A percentile compares a stretch with the other conserved stretches of the same genome.
phyloP scores from a whole-genome alignment of 2,329 filamentous ascomycete species.

The Cytospora piceae region DNA sequence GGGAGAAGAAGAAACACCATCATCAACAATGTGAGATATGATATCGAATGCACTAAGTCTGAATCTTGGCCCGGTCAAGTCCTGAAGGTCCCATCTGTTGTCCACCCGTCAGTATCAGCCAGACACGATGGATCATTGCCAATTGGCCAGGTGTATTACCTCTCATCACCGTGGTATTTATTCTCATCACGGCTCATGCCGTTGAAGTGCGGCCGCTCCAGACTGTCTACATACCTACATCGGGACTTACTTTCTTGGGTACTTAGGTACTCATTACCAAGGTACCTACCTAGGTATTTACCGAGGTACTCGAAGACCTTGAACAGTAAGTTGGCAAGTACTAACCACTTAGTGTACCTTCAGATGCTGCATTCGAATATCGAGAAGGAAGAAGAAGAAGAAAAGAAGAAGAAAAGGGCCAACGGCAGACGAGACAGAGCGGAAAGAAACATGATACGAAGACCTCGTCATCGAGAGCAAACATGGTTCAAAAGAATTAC shows the following conservation, averaged over 20 bases:
- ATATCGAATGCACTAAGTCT: not conserved
- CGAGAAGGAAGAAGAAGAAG: not conserved
- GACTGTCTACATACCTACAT: not conserved
- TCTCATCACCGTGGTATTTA: constrained; percentile 10
- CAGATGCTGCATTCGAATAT: no score
- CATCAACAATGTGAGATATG: not conserved
- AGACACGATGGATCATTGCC: not conserved
- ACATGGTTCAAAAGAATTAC: not conserved
- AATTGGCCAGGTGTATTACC: constrained; percentile 13
- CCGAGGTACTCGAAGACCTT: no score
- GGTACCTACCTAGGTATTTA: not conserved
- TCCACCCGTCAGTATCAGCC: constrained; percentile 4
- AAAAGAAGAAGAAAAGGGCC: no score
- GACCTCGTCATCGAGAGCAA: not conserved
- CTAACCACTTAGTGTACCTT: no score
- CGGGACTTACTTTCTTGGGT: not conserved
- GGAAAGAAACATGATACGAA: not conserved
- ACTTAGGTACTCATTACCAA: not conserved
- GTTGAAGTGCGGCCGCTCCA: not conserved
- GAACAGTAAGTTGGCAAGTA: no score
- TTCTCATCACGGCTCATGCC: constrained; percentile 8
- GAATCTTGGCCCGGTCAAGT: not conserved
- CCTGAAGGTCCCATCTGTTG: not conserved
- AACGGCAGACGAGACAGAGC: not conserved
- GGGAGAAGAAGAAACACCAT: not conserved